These are phyloP conservation scores for Pythium brachiatum DNA, from an alignment of 352 stramenopile genomes.

Conservation along the genomic window DNA sequence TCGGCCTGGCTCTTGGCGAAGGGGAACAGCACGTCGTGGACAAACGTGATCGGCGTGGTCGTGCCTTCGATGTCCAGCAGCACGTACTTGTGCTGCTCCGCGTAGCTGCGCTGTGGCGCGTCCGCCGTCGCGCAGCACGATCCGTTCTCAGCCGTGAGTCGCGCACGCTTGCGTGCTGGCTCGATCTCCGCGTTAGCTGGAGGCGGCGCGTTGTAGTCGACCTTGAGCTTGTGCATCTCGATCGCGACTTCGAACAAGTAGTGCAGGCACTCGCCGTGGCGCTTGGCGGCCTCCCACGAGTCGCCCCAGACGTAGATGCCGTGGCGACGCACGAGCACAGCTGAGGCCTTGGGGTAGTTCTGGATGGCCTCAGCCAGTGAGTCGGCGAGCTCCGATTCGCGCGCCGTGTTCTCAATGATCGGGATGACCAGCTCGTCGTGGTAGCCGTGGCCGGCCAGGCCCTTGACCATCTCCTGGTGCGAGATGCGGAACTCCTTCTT, in stretches of 20 bases:
- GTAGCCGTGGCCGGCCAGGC: conserved; percentile 90
- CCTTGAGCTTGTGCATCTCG: conserved; percentile 85
- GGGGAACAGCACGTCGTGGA: conserved; percentile 94
- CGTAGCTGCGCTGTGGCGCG: conserved; percentile 33
- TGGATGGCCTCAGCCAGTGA: conserved; percentile 83
- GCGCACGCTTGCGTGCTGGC: conserved; percentile 55
- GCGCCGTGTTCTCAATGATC: conserved; percentile 96
- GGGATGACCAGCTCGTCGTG: conserved; percentile 92
- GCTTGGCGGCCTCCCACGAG: conserved; percentile 95
- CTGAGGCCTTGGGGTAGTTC: conserved; percentile 87
- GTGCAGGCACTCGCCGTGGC: conserved; percentile 95
- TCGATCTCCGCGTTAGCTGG: conserved; percentile 9
- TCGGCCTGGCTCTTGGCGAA: conserved; percentile 75
- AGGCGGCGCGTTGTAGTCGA: conserved; percentile 65
- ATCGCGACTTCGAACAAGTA: conserved; percentile 94
- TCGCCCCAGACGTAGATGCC: conserved; percentile 96
- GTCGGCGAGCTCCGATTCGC: conserved; percentile 90
- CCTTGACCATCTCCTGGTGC: conserved; percentile 98
- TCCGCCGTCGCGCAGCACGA: conserved; percentile 14
- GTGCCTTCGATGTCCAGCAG: conserved; percentile 96
- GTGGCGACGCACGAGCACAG: conserved; percentile 94
- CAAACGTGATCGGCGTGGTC: conserved; percentile 95
- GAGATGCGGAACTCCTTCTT: conserved; percentile 87
- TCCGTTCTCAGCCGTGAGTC: conserved; percentile 6
- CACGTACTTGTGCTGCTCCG: conserved; percentile 88